Base-by-base conservation (phyloP, 805 yeast species). In the Candida parachauliodes region DNA sequence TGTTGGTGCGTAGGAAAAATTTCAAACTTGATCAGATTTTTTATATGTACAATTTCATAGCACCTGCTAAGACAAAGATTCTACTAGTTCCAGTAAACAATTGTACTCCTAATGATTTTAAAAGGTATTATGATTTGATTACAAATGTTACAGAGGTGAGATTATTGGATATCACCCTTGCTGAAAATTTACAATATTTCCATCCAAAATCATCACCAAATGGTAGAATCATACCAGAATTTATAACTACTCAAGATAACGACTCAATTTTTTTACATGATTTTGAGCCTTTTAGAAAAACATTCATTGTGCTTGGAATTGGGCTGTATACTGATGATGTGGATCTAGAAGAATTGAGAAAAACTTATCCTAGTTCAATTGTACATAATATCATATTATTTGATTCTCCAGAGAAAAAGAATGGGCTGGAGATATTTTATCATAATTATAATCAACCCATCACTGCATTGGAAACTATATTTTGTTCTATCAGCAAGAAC, bases 251-350 rank as follows among this genome's bases (percentile, higher is more conserved):
- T 0, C 64, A 73, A 1, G 81, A 77, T 39, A 70, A 68, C n/a
- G 79, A 77, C 28, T 71, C 83, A 19, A 59, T 80, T 5, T 81
- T 83, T 37, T 64, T 91, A 28, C 86, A 83, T 48, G 98, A 91
- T 57, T 79, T 91, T 45, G 97, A 93, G 60, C 95, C 96, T 1
- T 88, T 76, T 59, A 63, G 97, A 36, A 87, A 88, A 52, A 77
- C 84, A 0, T 76, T 87, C 48, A 69, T 82, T 6, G 79, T 81
- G 4, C 33, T 75, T 6, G 80, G 78, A 0, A 41, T 72, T 11
- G 66, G 70, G 1, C 45, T 53, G 16, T 67, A 64, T 54, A 42
- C 35, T 4, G 43, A 34, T 4, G 32, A 35, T 5, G 23, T 34
- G 1, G 41, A 46, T 10, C 31, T 32, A 7, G 29, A 36, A 3